Percentiles rank a stretch among this genome's conserved stretches.
phyloP scores from a whole-genome alignment of 2,329 filamentous ascomycete species.

The Orbilia brochopaga region DNA sequence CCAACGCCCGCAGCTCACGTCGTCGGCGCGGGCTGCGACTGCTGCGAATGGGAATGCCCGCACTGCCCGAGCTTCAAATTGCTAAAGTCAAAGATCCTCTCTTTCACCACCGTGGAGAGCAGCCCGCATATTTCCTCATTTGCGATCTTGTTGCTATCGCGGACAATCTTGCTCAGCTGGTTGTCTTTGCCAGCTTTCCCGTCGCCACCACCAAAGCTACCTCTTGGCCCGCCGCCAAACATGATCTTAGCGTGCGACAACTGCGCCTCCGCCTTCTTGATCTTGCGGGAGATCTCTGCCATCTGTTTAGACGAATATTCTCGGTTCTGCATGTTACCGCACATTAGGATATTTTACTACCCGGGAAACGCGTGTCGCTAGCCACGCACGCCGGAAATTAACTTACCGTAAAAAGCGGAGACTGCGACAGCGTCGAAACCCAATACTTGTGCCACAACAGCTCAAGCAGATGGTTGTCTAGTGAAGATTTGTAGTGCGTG shows the following conservation, averaged over 20 bases:
- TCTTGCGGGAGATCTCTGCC: conserved; percentile 81
- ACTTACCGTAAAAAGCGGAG: conserved; percentile 73
- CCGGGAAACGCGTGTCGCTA: background rate
- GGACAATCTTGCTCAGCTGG: conserved; percentile 64
- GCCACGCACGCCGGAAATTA: background rate
- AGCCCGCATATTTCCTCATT: conserved; percentile 62
- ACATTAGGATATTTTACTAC: background rate
- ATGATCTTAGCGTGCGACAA: conserved; percentile 53
- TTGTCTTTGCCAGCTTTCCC: conserved; percentile 58
- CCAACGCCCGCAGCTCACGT: conserved; percentile 9
- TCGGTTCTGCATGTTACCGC: conserved; percentile 65
- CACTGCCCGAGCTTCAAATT: conserved; percentile 45
- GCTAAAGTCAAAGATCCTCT: conserved; percentile 53
- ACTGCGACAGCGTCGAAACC: conserved; percentile 93
- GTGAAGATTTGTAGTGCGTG: conserved; percentile 89
- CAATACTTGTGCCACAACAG: conserved; percentile 98
- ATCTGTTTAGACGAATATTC: conserved; percentile 95
- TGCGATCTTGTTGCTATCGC: conserved; percentile 66
- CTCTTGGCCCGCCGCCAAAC: conserved; percentile 56
- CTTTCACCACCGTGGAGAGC: conserved; percentile 57
- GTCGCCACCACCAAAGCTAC: conserved; percentile 55
- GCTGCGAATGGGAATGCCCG: conserved; percentile 40
- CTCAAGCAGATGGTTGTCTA: conserved; percentile 85
- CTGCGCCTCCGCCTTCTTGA: conserved; percentile 66
- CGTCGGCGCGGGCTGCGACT: conserved; percentile 24